Evolutionary conservation across 2,329 filamentous ascomycete genomes (phyloP).

Genomic region (Trichoderma sp.): DNA sequence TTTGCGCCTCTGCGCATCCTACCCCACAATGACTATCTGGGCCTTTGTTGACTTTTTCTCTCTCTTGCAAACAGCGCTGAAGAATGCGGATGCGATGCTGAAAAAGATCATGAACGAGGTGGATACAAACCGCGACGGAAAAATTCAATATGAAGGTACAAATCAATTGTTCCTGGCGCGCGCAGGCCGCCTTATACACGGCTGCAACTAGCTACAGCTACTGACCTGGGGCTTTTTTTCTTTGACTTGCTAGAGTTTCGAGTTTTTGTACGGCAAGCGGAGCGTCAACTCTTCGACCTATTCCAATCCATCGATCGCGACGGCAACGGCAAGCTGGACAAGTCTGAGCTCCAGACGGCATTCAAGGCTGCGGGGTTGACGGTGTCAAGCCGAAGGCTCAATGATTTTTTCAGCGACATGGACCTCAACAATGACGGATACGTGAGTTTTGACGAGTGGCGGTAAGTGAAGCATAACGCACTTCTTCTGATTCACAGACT

Average conservation of each 20-base stretch:
- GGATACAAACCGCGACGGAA: constrained; percentile 83
- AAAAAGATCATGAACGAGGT: constrained; percentile 78
- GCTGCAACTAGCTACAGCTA: not conserved
- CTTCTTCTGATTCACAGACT: constrained; percentile 1
- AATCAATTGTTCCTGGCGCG: constrained; percentile 9
- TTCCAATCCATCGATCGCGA: constrained; percentile 88
- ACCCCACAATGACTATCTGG: not conserved
- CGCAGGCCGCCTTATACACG: not conserved
- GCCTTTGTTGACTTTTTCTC: not conserved
- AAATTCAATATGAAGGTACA: constrained; percentile 87
- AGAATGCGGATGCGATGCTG: constrained; percentile 88
- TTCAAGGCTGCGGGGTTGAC: constrained; percentile 77
- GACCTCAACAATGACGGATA: constrained; percentile 85
- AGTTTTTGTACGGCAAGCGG: constrained; percentile 82
- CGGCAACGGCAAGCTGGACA: constrained; percentile 81
- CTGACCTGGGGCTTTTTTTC: constrained; percentile 18
- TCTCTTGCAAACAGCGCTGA: constrained; percentile 56
- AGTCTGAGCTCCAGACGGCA: constrained; percentile 76
- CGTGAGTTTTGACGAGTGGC: constrained; percentile 94
- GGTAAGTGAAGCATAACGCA: constrained; percentile 60
- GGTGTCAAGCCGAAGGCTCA: constrained; percentile 74
- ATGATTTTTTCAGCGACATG: constrained; percentile 85
- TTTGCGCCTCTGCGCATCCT: not conserved
- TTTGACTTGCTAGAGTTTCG: constrained; percentile 71
- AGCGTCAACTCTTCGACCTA: constrained; percentile 76